Evolutionary conservation across 805 yeast species (phyloP).

Genomic region (Kodamaea laetipori): DNA sequence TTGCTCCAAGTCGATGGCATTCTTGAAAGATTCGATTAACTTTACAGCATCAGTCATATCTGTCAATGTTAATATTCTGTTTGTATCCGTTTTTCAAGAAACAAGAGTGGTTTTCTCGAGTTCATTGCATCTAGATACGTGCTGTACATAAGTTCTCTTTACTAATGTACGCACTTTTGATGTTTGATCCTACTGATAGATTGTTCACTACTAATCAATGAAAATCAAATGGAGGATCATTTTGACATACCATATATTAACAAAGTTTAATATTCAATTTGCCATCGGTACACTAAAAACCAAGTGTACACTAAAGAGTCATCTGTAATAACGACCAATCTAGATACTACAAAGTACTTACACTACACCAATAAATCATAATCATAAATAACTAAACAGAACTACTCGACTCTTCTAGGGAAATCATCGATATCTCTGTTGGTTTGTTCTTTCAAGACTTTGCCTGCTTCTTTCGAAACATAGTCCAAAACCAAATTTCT

Average conservation of each 20-base stretch:
- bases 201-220: slow-evolving; percentile 11
- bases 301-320: no score
- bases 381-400: no score
- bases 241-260: slow-evolving; percentile 11
- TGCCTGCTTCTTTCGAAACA: slow-evolving; percentile 33
- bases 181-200: slow-evolving; percentile 21
- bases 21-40: slow-evolving; percentile 24
- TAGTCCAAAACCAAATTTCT: slow-evolving; percentile 39
- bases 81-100: slow-evolving; percentile 34
- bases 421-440: slow-evolving; percentile 31
- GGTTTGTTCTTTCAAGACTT: slow-evolving; percentile 31
- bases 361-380: no score
- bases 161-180: slow-evolving; percentile 5
- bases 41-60: slow-evolving; percentile 6
- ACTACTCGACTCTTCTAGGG: slow-evolving; percentile 18
- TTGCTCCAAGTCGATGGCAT: slow-evolving; percentile 42
- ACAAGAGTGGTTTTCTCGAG: slow-evolving; percentile 14
- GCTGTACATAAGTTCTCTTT: not conserved
- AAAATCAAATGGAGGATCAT: not conserved
- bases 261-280: not conserved
- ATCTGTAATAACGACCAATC: no score
- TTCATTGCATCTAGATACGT: slow-evolving; percentile 32
- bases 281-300: not conserved
- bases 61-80: slow-evolving; percentile 18
- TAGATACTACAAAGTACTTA: no score